Evolutionary conservation across 2,329 filamentous ascomycete genomes (phyloP).

Genomic region (Ilyonectria robusta): DNA sequence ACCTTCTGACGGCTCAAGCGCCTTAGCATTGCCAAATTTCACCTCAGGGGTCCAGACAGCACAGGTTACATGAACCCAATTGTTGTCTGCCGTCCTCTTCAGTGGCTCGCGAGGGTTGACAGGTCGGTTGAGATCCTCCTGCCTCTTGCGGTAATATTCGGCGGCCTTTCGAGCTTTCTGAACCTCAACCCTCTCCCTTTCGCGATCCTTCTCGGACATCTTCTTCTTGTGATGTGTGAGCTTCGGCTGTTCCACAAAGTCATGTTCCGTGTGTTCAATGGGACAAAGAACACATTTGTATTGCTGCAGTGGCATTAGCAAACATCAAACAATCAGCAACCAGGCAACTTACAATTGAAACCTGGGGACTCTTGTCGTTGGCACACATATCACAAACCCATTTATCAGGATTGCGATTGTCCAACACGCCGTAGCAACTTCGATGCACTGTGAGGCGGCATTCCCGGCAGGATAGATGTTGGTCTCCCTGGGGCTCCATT

Average conservation of each 20-base stretch:
- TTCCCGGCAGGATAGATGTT: conserved; percentile 84
- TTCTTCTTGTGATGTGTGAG: conserved; percentile 81
- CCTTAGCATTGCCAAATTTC: conserved; percentile 88
- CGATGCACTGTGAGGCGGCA: conserved; percentile 94
- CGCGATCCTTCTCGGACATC: conserved; percentile 87
- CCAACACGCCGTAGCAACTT: conserved; percentile 88
- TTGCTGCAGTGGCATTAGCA: conserved; percentile 64
- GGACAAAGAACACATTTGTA: conserved; percentile 96
- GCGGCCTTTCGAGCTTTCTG: conserved; percentile 85
- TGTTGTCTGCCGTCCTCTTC: conserved; percentile 95
- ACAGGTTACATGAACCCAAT: conserved; percentile 97
- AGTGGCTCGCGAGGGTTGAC: conserved; percentile 88
- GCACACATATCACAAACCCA: conserved; percentile 97
- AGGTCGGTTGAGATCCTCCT: conserved; percentile 88
- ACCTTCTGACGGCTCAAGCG: conserved; percentile 89
- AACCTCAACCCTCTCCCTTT: conserved; percentile 88
- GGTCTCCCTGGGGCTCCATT: conserved; percentile 78
- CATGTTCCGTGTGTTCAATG: conserved; percentile 83
- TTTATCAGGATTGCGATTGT: conserved; percentile 79
- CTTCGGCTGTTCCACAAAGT: conserved; percentile 81
- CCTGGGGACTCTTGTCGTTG: conserved; percentile 92
- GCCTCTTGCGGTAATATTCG: conserved; percentile 85
- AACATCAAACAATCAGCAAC: conserved; percentile 37
- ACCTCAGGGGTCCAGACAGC: conserved; percentile 93
- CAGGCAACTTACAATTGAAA: conserved; percentile 81